Base-by-base conservation (phyloP, 345 rosid species). In the Pistacia vera region DNA sequence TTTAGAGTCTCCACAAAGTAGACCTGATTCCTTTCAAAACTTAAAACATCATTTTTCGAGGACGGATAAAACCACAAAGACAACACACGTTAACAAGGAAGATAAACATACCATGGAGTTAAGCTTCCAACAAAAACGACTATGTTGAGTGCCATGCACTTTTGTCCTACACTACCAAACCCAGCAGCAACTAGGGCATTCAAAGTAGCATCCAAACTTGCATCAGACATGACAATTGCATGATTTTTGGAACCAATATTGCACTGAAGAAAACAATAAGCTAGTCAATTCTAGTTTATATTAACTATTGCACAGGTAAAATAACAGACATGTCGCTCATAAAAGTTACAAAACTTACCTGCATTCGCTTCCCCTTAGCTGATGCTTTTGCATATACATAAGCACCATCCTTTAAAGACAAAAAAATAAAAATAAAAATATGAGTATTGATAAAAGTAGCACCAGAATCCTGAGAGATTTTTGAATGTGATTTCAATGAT, bases 341-440 rank as follows among this genome's bases (percentile, higher is more conserved):
- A 46, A 44, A 22, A 66, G 12, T 36, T 8, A 33, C 6, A 48
- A 52, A 74, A 52, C 10, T 30, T 81, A 95, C 98, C 85, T 95
- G 98, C 76, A 95, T 92, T 65, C 97, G 98, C 82, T 95, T 93
- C 13, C 97, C 98, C 67, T 90, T 91, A 9, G 95, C 94, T 66
- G 97, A 88, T 76, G 97, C 97, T 82, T 95, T 91, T 81, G 82
- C 83, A 79, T 91, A 91, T 63, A 95, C 90, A 77, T 95, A 57
- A 61, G 97, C 97, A 91, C 98, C 97, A 69, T 92, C 97, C 98
- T 83, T 16, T 75, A 65, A 30, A 78, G 63, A 18, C 5, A 33
- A 46, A 61, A 75, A 51, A 35, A 62, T 22, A 22, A 72, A 63
- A 75, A 63, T 18, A 78, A 61, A 22, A 22, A 22, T 11, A 73